Base-by-base conservation (phyloP, 305 asterid species). In the Solanum aculeatissimum region DNA sequence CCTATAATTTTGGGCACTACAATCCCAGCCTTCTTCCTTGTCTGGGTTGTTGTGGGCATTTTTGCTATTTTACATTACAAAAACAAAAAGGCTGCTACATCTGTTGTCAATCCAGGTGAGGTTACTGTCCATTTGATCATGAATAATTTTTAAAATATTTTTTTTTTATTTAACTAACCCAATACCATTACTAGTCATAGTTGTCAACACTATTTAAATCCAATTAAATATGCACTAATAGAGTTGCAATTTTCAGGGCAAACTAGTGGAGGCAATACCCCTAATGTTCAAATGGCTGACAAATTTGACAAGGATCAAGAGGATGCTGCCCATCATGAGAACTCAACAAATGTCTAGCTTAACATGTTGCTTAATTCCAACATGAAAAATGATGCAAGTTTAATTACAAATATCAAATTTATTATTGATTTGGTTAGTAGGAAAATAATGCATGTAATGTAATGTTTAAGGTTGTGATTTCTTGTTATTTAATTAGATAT, bases 11-110 rank as follows among this genome's bases (percentile, higher is more conserved):
- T 91, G 35, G 89, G 87, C n/a, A 62, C 63, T 16, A 63, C 88
- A 12, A 82, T 93, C 57, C 89, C 89, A 35, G n/a, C 49, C 23
- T 83, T 86, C 63, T 12, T 92, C 57, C 81, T 88, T 12, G 60
- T 84, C 29, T 91, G 92, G 89, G 88, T 53, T 8, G n/a, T 85
- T 47, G 74, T 45, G n/a, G 87, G 87, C 18, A 81, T 86, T 83
- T 55, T 86, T 47, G 54, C 70, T 21, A 57, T 89, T 27, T 19
- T 85, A 29, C 86, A 84, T 32, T 18, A 72, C 15, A 83, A 62
- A 57, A 74, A 69, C 80, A 84, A 78, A 58, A 53, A 27, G 83
- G 12, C 86, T 7, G 63, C 86, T 19, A 83, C 86, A 0, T 81
- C 75, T 75, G 18, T 55, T 75, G 38, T 47, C 5, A 75, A 25